Conservation (phyloP, 2,329 filamentous ascomycete genomes). For the Aspergillus persii region DNA sequence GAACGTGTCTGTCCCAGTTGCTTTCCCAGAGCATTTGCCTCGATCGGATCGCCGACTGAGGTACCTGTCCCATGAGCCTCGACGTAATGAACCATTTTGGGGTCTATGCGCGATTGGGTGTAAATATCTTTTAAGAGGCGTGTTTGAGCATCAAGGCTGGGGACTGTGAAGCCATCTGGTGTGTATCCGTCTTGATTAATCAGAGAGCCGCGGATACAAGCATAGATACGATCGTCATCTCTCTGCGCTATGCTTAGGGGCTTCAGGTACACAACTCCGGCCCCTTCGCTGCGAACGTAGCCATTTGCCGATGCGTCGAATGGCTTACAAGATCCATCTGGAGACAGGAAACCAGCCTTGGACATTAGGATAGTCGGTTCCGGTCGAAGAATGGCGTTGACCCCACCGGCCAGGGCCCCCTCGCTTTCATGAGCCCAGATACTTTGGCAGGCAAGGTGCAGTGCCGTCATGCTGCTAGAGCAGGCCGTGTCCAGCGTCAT, state of each 20-base stretch:
- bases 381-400: background rate
- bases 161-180: background rate
- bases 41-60: background rate
- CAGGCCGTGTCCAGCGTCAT: background rate
- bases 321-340: background rate
- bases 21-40: background rate
- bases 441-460: background rate
- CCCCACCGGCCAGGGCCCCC: background rate
- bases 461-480: background rate
- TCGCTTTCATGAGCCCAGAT: background rate
- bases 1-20: too few relatives aligned
- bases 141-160: background rate
- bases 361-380: background rate
- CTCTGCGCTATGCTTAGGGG: background rate
- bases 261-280: background rate
- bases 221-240: background rate
- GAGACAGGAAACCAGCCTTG: background rate
- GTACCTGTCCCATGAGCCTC: background rate
- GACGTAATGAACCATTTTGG: background rate
- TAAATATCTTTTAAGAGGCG: background rate
- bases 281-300: background rate
- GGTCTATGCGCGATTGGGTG: background rate
- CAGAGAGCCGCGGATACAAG: background rate
- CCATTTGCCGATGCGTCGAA: background rate
- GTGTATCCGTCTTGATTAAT: background rate